Percentiles rank a stretch among this genome's conserved stretches.
Evolutionary conservation across 495 filamentous ascomycete species (phyloP).

Genomic region (Penicillium nucicola): DNA sequence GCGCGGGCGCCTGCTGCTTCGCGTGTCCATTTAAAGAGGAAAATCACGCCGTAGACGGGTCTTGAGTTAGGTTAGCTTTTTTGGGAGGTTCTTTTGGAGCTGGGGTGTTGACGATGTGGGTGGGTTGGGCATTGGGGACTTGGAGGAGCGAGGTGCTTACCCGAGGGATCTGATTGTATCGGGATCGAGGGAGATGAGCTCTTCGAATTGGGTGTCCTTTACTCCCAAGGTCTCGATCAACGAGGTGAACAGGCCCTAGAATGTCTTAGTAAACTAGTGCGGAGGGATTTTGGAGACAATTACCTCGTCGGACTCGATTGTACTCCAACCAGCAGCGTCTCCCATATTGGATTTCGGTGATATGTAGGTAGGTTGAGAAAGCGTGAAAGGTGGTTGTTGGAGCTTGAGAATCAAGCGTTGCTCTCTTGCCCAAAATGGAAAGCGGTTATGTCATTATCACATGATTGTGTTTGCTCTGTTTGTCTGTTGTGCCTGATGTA

Average conservation of each 20-base stretch:
- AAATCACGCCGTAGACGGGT: slow-evolving; percentile 94
- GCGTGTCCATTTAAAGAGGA: slow-evolving; percentile 97
- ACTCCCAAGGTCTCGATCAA: slow-evolving; percentile 88
- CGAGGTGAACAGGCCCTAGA: slow-evolving; percentile 93
- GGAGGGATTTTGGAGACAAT: not conserved
- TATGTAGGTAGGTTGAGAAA: not conserved
- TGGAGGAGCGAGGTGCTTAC: slow-evolving; percentile 18
- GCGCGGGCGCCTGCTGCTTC: slow-evolving; percentile 59
- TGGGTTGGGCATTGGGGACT: not conserved
- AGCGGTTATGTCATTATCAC: slow-evolving; percentile 9
- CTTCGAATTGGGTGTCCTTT: slow-evolving; percentile 93
- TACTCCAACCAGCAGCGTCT: slow-evolving; percentile 61
- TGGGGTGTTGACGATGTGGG: not conserved
- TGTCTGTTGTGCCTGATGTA: too few relatives aligned
- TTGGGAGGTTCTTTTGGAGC: slow-evolving; percentile 2
- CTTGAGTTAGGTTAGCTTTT: slow-evolving; percentile 41
- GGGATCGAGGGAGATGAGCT: slow-evolving; percentile 86
- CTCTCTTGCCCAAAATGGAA: slow-evolving; percentile 7
- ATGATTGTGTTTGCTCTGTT: not conserved
- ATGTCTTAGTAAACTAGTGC: slow-evolving; percentile 9
- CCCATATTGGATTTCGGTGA: slow-evolving; percentile 26
- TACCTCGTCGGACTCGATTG: slow-evolving; percentile 94
- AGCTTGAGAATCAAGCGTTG: not conserved
- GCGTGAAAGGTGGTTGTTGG: not conserved
- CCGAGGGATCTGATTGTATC: slow-evolving; percentile 69